Conservation (phyloP, 768 basidiomycete species). For the Boletus rubescentipes region DNA sequence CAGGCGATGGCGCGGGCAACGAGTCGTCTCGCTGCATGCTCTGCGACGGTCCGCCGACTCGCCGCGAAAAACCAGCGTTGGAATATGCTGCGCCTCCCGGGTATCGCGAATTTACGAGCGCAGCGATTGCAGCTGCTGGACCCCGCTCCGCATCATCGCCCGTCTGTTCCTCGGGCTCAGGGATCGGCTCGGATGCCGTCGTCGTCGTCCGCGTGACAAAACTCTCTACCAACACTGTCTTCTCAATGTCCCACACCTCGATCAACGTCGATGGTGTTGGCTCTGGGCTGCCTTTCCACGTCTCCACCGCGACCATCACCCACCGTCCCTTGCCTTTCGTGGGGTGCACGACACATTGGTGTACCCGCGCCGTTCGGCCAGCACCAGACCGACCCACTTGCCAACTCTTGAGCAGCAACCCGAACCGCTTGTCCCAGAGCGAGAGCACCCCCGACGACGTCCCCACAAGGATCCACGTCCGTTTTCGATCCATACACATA, state of each 20-base stretch:
- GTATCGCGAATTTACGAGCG: constrained; percentile 72
- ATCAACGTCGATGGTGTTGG: constrained; percentile 50
- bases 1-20: constrained; percentile 52
- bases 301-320: constrained; percentile 82
- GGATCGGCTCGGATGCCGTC: constrained; percentile 44
- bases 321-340: constrained; percentile 85
- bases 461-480: constrained; percentile 86
- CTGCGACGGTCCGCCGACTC: constrained; percentile 33
- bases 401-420: constrained; percentile 87
- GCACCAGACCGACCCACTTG: constrained; percentile 58
- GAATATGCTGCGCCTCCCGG: constrained; percentile 33
- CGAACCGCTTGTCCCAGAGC: constrained; percentile 96
- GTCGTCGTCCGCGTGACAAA: constrained; percentile 59
- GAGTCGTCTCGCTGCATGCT: constrained; percentile 35
- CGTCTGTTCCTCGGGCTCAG: constrained; percentile 51
- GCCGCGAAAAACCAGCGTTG: constrained; percentile 18
- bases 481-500: constrained; percentile 80
- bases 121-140: constrained; percentile 75
- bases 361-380: constrained; percentile 56
- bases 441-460: constrained; percentile 83
- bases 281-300: constrained; percentile 40
- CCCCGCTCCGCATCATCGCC: constrained; percentile 58
- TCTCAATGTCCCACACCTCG: constrained; percentile 94
- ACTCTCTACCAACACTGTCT: constrained; percentile 73
- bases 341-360: constrained; percentile 81